Percentiles rank a stretch among this genome's conserved stretches.
Conservation (phyloP, 2,329 filamentous ascomycete species). For the Didymella pinodella region DNA sequence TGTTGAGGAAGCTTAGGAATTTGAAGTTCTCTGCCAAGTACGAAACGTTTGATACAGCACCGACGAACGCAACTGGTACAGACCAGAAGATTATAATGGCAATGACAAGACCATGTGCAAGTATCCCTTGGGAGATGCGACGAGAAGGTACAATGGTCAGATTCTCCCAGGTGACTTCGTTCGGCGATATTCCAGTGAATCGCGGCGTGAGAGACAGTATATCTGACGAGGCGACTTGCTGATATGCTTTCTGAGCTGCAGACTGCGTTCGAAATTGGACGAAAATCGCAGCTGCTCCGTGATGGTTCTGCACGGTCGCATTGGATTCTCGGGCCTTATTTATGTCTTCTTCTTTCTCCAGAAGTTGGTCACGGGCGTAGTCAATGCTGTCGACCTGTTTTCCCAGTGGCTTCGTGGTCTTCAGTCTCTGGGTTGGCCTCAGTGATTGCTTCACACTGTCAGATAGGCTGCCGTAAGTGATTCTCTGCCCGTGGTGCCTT, state of each 20-base stretch:
- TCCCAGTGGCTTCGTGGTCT: slow-evolving; percentile 65
- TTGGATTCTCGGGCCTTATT: slow-evolving; percentile 73
- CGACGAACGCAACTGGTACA: slow-evolving; percentile 79
- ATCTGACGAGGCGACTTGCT: slow-evolving; percentile 57
- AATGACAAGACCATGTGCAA: slow-evolving; percentile 74
- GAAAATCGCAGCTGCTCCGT: slow-evolving; percentile 80
- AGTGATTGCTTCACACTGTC: slow-evolving; percentile 70
- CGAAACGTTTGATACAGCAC: slow-evolving; percentile 83
- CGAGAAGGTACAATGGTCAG: slow-evolving; percentile 83
- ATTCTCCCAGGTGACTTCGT: slow-evolving; percentile 87
- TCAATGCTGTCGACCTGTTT: slow-evolving; percentile 95
- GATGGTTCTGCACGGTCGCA: slow-evolving; percentile 61
- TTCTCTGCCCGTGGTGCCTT: slow-evolving; percentile 60
- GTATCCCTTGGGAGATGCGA: slow-evolving; percentile 78
- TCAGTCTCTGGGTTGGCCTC: slow-evolving; percentile 48
- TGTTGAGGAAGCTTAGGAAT: slow-evolving; percentile 77
- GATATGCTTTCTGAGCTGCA: slow-evolving; percentile 85
- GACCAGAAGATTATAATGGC: slow-evolving; percentile 89
- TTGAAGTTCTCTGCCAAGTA: slow-evolving; percentile 68
- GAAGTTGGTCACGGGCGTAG: slow-evolving; percentile 81
- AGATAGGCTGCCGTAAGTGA: slow-evolving; percentile 60
- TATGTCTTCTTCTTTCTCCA: slow-evolving; percentile 75
- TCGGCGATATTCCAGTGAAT: slow-evolving; percentile 81
- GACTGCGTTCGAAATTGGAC: slow-evolving; percentile 86
- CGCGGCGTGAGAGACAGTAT: slow-evolving; percentile 81